Percentiles rank a stretch among this genome's conserved stretches.
Conservation (phyloP, 2,329 filamentous ascomycete genomes). For the Ilyonectria destructans region DNA sequence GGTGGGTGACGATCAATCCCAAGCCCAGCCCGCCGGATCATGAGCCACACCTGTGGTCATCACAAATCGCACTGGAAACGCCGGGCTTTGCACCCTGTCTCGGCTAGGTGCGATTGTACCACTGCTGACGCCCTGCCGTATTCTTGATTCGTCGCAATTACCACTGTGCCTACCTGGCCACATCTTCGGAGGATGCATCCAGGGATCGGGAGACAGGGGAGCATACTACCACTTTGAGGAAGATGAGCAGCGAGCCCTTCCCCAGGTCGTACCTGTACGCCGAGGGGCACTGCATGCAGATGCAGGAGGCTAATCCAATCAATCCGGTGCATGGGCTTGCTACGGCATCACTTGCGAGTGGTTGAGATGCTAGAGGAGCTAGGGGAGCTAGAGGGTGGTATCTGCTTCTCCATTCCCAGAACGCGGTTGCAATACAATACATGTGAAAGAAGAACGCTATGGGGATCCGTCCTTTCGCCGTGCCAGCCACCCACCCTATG, state of each 20-base stretch:
- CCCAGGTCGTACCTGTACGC: conserved; percentile 15
- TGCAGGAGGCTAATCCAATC: not conserved
- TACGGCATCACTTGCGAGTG: conserved; percentile 29
- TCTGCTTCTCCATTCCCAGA: conserved; percentile 21
- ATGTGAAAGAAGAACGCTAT: conserved; percentile 46
- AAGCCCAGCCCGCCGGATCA: conserved; percentile 12
- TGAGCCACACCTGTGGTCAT: conserved; percentile 2
- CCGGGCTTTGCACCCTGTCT: not conserved
- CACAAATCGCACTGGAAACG: not conserved
- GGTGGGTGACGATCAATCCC: conserved; percentile 3
- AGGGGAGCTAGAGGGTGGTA: not conserved
- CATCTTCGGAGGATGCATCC: conserved; percentile 1
- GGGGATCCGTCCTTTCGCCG: conserved; percentile 46
- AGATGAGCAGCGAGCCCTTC: conserved; percentile 1
- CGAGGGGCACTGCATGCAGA: conserved; percentile 8
- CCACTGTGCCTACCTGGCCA: not conserved
- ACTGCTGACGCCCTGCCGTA: not conserved
- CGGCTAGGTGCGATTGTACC: not conserved
- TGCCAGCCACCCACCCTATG: conserved; percentile 43
- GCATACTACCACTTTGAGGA: not conserved
- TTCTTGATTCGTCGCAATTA: not conserved
- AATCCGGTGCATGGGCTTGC: conserved; percentile 10
- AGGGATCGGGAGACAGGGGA: conserved; percentile 19
- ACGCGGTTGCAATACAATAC: conserved; percentile 36
- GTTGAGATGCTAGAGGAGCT: not conserved